Conservation (phyloP, 2,329 filamentous ascomycete species). For the Cercospora zeae-maydis region DNA sequence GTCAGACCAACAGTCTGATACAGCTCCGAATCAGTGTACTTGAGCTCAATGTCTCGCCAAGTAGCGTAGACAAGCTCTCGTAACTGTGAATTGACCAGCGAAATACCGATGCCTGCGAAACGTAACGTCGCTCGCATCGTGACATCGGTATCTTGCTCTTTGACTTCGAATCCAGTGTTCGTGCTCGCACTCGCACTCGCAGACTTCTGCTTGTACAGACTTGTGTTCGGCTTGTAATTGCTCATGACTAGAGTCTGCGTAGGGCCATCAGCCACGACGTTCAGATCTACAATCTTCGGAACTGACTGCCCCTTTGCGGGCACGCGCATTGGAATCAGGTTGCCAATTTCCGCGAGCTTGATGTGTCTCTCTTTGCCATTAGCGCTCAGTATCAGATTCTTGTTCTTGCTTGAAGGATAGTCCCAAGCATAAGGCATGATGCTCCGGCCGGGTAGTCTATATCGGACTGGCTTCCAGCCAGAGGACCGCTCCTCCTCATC, state of each 20-base stretch:
- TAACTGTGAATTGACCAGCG: conserved; percentile 85
- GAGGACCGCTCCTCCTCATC: conserved; percentile 77
- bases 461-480: conserved; percentile 88
- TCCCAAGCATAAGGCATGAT: conserved; percentile 99
- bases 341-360: conserved; percentile 93
- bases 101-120: conserved; percentile 86
- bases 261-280: conserved; percentile 90
- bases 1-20: conserved; percentile 89
- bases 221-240: conserved; percentile 90
- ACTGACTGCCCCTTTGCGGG: conserved; percentile 56
- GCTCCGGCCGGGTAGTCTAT: conserved; percentile 85
- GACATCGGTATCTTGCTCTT: conserved; percentile 80
- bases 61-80: conserved; percentile 93
- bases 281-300: conserved; percentile 91
- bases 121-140: conserved; percentile 87
- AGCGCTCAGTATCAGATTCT: conserved; percentile 80
- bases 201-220: conserved; percentile 73
- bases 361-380: conserved; percentile 82
- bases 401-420: conserved; percentile 94
- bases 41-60: conserved; percentile 82
- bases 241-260: conserved; percentile 92
- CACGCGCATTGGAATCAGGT: conserved; percentile 90
- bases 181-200: conserved; percentile 55
- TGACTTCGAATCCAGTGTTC: conserved; percentile 82
- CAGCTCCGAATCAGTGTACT: conserved; percentile 86